Base-by-base conservation (phyloP, 371 early-diverging fungal genomes). In the Parasitella parasitica region DNA sequence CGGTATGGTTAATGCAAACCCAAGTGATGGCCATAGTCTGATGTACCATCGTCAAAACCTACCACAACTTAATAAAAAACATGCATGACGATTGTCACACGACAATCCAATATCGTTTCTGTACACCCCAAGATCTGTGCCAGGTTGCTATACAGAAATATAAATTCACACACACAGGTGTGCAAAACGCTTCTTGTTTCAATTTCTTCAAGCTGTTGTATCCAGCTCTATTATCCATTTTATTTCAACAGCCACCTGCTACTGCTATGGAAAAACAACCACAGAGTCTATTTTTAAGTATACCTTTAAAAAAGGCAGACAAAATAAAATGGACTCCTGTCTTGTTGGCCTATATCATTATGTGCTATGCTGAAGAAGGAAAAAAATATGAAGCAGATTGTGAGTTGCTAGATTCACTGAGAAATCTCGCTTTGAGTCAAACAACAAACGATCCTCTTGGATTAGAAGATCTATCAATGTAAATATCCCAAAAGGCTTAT, bases 321-420 rank as follows among this genome's bases (percentile, higher is more conserved):
- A 58, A 70, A 57, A 62, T 72, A 27, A 26, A 39, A 48, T 80
- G 73, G 73, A 24, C 66, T 34, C 64, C 59, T 26, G 63, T 64
- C 50, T 56, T 81, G 18, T 37, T 70, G 8, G 62, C 64, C 16
- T 81, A 81, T 51, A 81, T 81, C 30, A 56, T 59, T 5, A 59
- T 48, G n/a, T 70, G 73, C 2, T 81, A 81, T 55, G 75, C 72
- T 20, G 73, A 81, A 50, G 73, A 74, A 34, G 54, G 67, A 5
- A 38, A 65, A 9, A 66, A 66, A 37, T 81, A 81, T 54, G 57
- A 67, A 49, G 24, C 50, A 13, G 81, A 81, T 20, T 60, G 62
- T 26, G 41, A 57, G 1, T 35, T 57, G 2, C 35, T 81, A 9
- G 81, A 81, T 38, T 32, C 54, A 7, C 15, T 80, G 28, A 68